phyloP scores from a whole-genome alignment of 2,329 filamentous ascomycete species.

The Alternaria sp. region DNA sequence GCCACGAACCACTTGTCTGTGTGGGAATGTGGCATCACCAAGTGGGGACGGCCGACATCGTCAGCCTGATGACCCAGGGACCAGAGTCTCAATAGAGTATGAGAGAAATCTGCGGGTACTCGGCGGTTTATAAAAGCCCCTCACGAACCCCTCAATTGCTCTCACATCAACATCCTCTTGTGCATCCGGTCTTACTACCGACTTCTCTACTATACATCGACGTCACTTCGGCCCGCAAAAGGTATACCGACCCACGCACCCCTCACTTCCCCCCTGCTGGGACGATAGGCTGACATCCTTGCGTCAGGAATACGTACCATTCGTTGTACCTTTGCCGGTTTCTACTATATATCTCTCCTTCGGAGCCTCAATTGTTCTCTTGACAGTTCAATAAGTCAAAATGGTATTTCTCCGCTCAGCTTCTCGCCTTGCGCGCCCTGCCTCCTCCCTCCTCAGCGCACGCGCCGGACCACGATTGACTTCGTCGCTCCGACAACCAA shows the following conservation, averaged over 20 bases:
- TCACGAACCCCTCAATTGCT: conserved; percentile 33
- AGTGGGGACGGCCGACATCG: conserved; percentile 45
- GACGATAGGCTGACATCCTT: conserved; percentile 34
- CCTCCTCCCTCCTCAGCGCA: conserved; percentile 61
- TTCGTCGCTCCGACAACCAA: conserved; percentile 57
- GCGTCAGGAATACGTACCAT: conserved; percentile 40
- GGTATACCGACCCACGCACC: conserved; percentile 37
- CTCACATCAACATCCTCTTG: conserved; percentile 28
- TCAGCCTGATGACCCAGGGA: conserved; percentile 34
- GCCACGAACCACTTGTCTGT: conserved; percentile 31
- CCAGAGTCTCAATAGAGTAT: conserved; percentile 23
- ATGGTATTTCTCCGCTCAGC: conserved; percentile 71
- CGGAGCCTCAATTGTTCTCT: conserved; percentile 28
- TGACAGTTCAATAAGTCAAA: conserved; percentile 48
- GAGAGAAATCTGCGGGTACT: conserved; percentile 29
- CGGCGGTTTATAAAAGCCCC: conserved; percentile 42
- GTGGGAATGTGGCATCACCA: conserved; percentile 32
- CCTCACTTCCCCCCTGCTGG: conserved; percentile 22
- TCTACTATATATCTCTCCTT: conserved; percentile 36
- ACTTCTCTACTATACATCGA: conserved; percentile 17
- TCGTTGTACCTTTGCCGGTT: conserved; percentile 20
- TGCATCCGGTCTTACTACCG: conserved; percentile 22
- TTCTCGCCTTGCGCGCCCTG: conserved; percentile 65
- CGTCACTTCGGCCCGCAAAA: conserved; percentile 37
- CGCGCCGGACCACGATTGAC: conserved; percentile 53